Conservation (phyloP, 75 land plant species). For the Adiantum capillusveneris region DNA sequence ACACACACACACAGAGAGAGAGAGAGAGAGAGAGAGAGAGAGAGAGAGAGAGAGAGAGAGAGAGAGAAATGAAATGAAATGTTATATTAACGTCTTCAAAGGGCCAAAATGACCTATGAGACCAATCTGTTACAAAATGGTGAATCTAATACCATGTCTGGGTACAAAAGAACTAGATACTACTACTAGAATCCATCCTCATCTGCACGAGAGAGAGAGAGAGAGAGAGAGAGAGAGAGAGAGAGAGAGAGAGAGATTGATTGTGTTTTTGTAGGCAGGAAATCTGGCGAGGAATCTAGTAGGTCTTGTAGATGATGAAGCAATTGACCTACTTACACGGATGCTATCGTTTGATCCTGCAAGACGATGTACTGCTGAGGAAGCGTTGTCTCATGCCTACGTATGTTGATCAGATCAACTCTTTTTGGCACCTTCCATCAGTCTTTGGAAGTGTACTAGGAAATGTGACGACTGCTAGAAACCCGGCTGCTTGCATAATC, state of each 20-base stretch:
- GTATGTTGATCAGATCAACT: slow-evolving; percentile 20
- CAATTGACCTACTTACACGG: slow-evolving; percentile 25
- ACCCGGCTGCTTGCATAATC: too few relatives aligned
- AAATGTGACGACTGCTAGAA: too few relatives aligned
- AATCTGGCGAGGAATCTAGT: slow-evolving; percentile 15
- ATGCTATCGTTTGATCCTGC: slow-evolving; percentile 32
- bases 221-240: not conserved
- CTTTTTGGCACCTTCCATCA: too few relatives aligned
- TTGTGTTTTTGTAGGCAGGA: not conserved
- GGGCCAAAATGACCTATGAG: too few relatives aligned
- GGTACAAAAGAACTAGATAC: too few relatives aligned
- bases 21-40: slow-evolving; percentile 1
- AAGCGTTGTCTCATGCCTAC: slow-evolving; percentile 9
- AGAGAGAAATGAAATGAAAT: not conserved
- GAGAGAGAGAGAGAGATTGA: not conserved
- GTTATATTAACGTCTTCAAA: too few relatives aligned
- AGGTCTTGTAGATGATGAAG: slow-evolving; percentile 24
- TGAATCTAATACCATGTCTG: too few relatives aligned
- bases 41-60: not conserved
- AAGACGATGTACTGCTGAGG: slow-evolving; percentile 34
- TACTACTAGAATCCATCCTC: too few relatives aligned
- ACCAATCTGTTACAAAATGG: too few relatives aligned
- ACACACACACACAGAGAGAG: too few relatives aligned
- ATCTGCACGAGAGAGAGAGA: slow-evolving; percentile 5
- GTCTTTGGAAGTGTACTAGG: too few relatives aligned